These are phyloP conservation scores for Candida morakotiae DNA, from an alignment of 805 yeast genomes.

Conservation along the genomic window DNA sequence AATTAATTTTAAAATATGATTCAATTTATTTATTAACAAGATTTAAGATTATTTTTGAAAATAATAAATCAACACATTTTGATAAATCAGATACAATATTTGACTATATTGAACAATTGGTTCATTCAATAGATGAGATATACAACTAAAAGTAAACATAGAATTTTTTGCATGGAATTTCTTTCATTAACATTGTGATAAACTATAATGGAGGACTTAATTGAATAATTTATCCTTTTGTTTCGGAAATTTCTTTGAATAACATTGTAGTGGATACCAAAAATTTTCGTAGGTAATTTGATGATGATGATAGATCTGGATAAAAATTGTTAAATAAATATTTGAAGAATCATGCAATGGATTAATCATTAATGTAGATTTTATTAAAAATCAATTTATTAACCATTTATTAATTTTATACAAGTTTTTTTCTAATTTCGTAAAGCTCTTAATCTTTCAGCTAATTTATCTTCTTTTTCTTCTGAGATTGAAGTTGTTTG, in stretches of 20 bases:
- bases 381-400: neutral
- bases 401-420: neutral
- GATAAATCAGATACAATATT: conserved; percentile 32
- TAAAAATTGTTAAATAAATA: too few species aligned
- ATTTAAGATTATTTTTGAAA: conserved; percentile 35
- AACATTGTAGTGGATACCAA: too few species aligned
- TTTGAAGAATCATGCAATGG: too few species aligned
- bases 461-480: conserved; percentile 82
- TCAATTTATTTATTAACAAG: conserved; percentile 36
- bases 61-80: conserved; percentile 17
- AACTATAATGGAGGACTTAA: too few species aligned
- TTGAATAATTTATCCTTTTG: too few species aligned
- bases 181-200: too few species aligned
- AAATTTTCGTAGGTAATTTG: too few species aligned
- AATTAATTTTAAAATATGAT: conserved; percentile 39
- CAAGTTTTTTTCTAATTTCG: conserved; percentile 31
- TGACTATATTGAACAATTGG: conserved; percentile 24
- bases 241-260: too few species aligned
- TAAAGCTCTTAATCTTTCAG: conserved; percentile 85
- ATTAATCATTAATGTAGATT: too few species aligned
- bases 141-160: too few species aligned
- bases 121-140: conserved; percentile 7
- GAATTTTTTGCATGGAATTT: too few species aligned
- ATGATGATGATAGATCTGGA: too few species aligned
- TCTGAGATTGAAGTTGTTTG: conserved; percentile 38